phyloP scores from a whole-genome alignment of 192 early-diverging fungal genomes.

The Haplosporangium gracile region DNA sequence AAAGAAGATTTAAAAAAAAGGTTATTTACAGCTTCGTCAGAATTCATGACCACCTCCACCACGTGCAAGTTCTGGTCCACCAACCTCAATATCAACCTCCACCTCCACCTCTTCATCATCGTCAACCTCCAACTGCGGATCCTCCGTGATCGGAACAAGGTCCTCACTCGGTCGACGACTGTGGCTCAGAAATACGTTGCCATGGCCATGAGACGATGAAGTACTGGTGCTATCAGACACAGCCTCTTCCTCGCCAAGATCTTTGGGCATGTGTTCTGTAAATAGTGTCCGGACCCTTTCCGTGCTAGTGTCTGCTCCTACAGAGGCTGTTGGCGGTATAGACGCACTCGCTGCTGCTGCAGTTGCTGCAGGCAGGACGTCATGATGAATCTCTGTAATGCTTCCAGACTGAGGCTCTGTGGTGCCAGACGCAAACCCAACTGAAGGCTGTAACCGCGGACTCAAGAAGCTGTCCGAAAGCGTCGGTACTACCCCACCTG shows the following conservation, averaged over 20 bases:
- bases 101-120: constrained; percentile 8
- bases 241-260: constrained; percentile 38
- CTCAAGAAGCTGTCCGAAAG: background rate
- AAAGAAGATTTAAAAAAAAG: background rate
- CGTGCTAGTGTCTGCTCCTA: constrained; percentile 12
- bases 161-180: constrained; percentile 32
- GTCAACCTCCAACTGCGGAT: constrained; percentile 23
- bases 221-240: background rate
- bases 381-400: constrained; percentile 32
- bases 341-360: background rate
- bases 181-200: constrained; percentile 8
- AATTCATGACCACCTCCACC: background rate
- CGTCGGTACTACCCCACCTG: background rate
- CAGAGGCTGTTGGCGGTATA: background rate
- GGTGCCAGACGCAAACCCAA: constrained; percentile 33
- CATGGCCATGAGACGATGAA: background rate
- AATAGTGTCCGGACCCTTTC: constrained; percentile 33
- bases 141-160: constrained; percentile 25
- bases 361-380: background rate
- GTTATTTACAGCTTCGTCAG: background rate
- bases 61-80: background rate
- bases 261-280: constrained; percentile 52
- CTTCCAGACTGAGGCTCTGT: constrained; percentile 38
- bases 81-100: background rate
- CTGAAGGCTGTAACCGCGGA: constrained; percentile 12